Conservation (phyloP, 129 eudicot species). For the Flaveria brownii region DNA sequence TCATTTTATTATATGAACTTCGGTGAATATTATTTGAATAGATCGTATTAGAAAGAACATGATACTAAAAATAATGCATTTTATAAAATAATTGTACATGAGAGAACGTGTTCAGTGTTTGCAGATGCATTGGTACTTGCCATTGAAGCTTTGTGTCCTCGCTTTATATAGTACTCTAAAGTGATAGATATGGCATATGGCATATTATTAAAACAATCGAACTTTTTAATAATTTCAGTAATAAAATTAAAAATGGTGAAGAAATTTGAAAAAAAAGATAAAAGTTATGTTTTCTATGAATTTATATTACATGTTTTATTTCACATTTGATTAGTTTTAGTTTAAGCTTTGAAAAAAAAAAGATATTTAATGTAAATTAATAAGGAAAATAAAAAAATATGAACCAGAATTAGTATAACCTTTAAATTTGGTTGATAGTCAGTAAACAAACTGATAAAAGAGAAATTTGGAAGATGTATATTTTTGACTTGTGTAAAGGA, state of each 20-base stretch:
- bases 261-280: background rate
- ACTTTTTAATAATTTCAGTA: background rate
- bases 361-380: background rate
- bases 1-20: background rate
- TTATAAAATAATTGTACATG: constrained; percentile 23
- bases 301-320: background rate
- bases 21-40: constrained; percentile 12
- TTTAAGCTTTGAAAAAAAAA: background rate
- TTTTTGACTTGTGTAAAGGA: no score
- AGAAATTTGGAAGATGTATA: no score
- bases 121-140: constrained; percentile 29
- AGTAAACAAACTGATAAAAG: no score
- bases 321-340: no score
- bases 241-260: background rate
- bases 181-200: background rate
- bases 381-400: background rate
- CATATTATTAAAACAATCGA: background rate
- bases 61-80: background rate
- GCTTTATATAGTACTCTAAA: background rate
- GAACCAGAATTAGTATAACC: background rate
- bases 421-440: no score
- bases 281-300: background rate
- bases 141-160: constrained; percentile 25
- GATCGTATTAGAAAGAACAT: background rate
- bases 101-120: constrained; percentile 24